Conservation (phyloP, 345 rosid genomes). For the Brassica napus region DNA sequence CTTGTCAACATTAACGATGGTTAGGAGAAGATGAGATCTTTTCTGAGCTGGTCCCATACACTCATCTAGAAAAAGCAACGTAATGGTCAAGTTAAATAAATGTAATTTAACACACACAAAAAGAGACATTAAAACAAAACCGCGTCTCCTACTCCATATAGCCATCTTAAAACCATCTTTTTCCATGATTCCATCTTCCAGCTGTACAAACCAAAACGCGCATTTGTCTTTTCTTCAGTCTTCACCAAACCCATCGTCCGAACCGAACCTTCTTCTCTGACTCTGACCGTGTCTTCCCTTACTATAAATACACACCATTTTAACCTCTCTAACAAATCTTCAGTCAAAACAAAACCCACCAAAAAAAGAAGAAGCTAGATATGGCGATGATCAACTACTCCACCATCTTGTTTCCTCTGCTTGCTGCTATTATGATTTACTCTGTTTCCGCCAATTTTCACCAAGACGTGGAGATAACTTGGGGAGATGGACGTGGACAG, state of each 20-base stretch:
- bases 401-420: slow-evolving; percentile 1
- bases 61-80: slow-evolving; percentile 20
- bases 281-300: background rate
- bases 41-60: slow-evolving; percentile 15
- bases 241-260: slow-evolving; percentile 27
- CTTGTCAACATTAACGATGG: slow-evolving; percentile 6
- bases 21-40: slow-evolving; percentile 5
- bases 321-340: background rate
- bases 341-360: background rate
- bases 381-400: slow-evolving; percentile 12
- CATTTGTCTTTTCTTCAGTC: slow-evolving; percentile 12
- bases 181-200: slow-evolving; percentile 14
- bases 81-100: slow-evolving; percentile 10
- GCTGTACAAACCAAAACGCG: slow-evolving; percentile 28
- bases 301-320: slow-evolving; percentile 22
- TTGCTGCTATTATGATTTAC: slow-evolving; percentile 10
- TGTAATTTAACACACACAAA: background rate
- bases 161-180: slow-evolving; percentile 19
- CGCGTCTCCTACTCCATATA: slow-evolving; percentile 33
- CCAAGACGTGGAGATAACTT: slow-evolving; percentile 33
- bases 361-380: background rate
- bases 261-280: slow-evolving; percentile 20
- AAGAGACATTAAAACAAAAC: slow-evolving; percentile 2
- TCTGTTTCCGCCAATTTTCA: slow-evolving; percentile 35
- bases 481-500: slow-evolving; percentile 52